Conservation (phyloP, 768 basidiomycete genomes). For the Leccinellum albellum region DNA sequence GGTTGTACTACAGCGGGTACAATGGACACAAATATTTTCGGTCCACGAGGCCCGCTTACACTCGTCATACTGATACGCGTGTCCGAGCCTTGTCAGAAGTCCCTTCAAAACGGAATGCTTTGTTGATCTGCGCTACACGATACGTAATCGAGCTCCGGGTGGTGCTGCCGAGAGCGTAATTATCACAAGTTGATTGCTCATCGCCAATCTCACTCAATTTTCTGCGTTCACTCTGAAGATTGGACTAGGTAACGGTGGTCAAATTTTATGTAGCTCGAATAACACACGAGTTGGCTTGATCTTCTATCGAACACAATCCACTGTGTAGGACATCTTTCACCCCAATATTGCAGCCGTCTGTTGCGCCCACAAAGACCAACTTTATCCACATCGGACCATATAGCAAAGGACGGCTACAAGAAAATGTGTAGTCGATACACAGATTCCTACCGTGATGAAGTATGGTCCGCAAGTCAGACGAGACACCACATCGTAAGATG, state of each 20-base stretch:
- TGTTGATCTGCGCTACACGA: slow-evolving; percentile 15
- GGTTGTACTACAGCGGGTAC: slow-evolving; percentile 12
- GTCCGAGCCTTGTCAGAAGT: slow-evolving; percentile 22
- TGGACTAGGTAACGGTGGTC: background rate
- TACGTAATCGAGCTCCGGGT: slow-evolving; percentile 8
- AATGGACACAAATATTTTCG: slow-evolving; percentile 16
- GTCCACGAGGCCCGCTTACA: slow-evolving; percentile 17
- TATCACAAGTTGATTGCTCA: background rate
- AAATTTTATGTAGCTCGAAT: background rate
- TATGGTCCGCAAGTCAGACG: slow-evolving; percentile 3
- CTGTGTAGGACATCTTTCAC: background rate
- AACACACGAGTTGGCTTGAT: background rate
- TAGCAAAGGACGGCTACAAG: background rate
- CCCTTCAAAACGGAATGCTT: slow-evolving; percentile 17
- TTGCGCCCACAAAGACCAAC: background rate
- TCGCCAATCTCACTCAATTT: background rate
- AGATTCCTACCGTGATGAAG: background rate
- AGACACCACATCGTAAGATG: background rate
- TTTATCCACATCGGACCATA: background rate
- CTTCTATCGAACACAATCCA: slow-evolving; percentile 5
- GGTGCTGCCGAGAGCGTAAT: background rate
- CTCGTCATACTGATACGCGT: slow-evolving; percentile 15
- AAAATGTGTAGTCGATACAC: background rate
- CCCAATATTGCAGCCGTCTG: background rate
- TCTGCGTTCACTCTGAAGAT: background rate